Conservation (phyloP, 2,329 filamentous ascomycete species). For the Colletotrichum melonis region DNA sequence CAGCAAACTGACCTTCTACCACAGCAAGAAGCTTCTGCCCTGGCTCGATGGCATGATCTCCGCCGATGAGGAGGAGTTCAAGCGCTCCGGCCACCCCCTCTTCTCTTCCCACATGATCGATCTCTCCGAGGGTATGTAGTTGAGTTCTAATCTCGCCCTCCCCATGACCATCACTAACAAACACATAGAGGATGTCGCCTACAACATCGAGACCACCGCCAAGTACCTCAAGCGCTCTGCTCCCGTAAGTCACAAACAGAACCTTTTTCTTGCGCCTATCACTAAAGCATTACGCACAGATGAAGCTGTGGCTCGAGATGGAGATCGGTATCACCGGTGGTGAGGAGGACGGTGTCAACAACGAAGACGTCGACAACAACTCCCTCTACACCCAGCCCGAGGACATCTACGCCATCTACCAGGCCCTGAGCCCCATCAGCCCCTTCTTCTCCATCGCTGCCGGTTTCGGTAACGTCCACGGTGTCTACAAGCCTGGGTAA, state of each 20-base stretch:
- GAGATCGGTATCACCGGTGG: constrained; percentile 85
- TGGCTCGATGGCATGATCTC: constrained; percentile 98
- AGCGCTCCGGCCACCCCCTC: constrained; percentile 89
- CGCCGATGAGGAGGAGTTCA: constrained; percentile 95
- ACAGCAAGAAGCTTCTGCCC: constrained; percentile 91
- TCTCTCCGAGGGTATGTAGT: constrained; percentile 76
- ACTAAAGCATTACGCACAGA: constrained; percentile 45
- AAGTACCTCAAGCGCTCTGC: constrained; percentile 94
- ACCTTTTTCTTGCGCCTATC: no score
- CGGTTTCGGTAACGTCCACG: constrained; percentile 98
- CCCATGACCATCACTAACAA: neutral
- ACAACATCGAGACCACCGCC: constrained; percentile 92
- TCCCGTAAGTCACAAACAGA: constrained; percentile 53
- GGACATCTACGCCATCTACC: constrained; percentile 93
- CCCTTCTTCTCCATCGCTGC: constrained; percentile 98
- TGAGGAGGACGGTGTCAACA: constrained; percentile 99
- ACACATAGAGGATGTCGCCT: constrained; percentile 74
- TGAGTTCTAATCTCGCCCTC: neutral
- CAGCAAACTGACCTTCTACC: neutral
- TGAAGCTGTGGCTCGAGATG: constrained; percentile 99
- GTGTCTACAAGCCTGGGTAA: constrained; percentile 92
- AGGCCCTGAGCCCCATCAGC: constrained; percentile 85
- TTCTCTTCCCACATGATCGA: constrained; percentile 99
- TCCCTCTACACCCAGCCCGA: constrained; percentile 98
- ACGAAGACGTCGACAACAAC: constrained; percentile 95